Base-by-base conservation (phyloP, 352 stramenopile genomes). In the Elongisporangium undulatum region DNA sequence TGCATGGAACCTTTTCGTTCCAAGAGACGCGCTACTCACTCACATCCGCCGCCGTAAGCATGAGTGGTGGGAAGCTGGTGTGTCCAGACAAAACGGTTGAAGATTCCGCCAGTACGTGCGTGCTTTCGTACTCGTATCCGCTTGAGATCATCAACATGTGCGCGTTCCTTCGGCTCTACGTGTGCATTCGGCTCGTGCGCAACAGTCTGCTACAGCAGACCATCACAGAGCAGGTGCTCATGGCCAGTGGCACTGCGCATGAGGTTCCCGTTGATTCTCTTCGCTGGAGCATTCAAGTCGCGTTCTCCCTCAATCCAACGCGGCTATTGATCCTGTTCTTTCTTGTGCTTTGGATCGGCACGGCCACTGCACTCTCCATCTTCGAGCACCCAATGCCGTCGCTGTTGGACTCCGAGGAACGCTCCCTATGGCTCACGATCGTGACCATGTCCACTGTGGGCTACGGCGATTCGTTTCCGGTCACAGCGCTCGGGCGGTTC, bases 101-200 rank as follows among this genome's bases (percentile, higher is more conserved):
- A 51, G 9, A 75, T 69, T 59, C 59, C 51, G 23, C 24, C 38
- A 64, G 56, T 7, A 49, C 55, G n/a, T 89, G 79, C 26, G 61
- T 69, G 0, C 62, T 89, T 10, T 58, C 63, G 13, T 89, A 89
- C 51, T 59, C 57, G 8, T 89, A 89, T 34, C 77, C 77, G 15
- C 52, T 85, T 23, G 79, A 89, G 64, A 77, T 89, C 6, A 45
- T 85, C 22, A 89, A 89, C 63, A 76, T 89, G 55, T 15, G 77
- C 17, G 77, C 86, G 20, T 56, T 89, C 24, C 53, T 80, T 24
- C 77, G 79, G 20, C 66, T 89, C 15, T 89, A 89, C 56, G 86
- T 77, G 73, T 68, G 85, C 55, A 66, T 66, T n/a, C 75, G 79
- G 6, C 55, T 82, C 13, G 59, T 87, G 41, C 77, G 77, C 24